A percentile compares a stretch with the other conserved stretches of the same genome.
Conservation (phyloP, 495 filamentous ascomycete species). For the Chaetomidium leptoderma region DNA sequence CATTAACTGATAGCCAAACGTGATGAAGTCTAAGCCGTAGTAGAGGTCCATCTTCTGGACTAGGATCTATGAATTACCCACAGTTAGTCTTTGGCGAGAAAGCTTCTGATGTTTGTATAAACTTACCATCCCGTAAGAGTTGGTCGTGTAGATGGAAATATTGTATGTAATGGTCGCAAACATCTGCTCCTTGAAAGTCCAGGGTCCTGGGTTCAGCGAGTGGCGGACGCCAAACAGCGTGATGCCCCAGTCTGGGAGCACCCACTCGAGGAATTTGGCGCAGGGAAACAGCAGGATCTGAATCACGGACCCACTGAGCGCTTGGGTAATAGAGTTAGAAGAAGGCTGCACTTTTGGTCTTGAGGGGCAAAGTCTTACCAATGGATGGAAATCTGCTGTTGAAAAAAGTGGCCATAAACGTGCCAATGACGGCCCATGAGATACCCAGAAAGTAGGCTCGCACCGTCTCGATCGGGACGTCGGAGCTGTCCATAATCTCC, state of each 20-base stretch:
- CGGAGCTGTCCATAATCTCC: slow-evolving; percentile 32
- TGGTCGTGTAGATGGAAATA: slow-evolving; percentile 34
- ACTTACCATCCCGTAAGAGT: slow-evolving; percentile 31
- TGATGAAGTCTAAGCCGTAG: slow-evolving; percentile 28
- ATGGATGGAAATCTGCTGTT: slow-evolving; percentile 39
- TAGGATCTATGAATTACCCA: slow-evolving; percentile 28
- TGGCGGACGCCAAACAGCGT: slow-evolving; percentile 28
- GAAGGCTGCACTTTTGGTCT: neutral
- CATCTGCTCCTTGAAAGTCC: slow-evolving; percentile 46
- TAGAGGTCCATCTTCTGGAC: slow-evolving; percentile 27
- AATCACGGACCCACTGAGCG: slow-evolving; percentile 33
- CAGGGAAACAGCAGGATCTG: slow-evolving; percentile 42
- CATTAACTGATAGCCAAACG: slow-evolving; percentile 38
- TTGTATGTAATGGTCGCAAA: slow-evolving; percentile 37
- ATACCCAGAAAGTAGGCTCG: slow-evolving; percentile 41
- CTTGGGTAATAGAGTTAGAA: slow-evolving; percentile 10
- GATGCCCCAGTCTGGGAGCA: slow-evolving; percentile 32
- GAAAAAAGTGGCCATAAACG: slow-evolving; percentile 39
- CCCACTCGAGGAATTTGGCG: slow-evolving; percentile 30
- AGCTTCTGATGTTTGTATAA: neutral
- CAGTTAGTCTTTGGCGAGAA: neutral
- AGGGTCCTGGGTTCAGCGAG: slow-evolving; percentile 42
- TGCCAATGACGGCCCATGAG: slow-evolving; percentile 37
- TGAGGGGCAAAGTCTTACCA: slow-evolving; percentile 11
- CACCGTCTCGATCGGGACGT: slow-evolving; percentile 36